Conservation (phyloP, 2,329 filamentous ascomycete genomes). For the Colletotrichum camelliae region DNA sequence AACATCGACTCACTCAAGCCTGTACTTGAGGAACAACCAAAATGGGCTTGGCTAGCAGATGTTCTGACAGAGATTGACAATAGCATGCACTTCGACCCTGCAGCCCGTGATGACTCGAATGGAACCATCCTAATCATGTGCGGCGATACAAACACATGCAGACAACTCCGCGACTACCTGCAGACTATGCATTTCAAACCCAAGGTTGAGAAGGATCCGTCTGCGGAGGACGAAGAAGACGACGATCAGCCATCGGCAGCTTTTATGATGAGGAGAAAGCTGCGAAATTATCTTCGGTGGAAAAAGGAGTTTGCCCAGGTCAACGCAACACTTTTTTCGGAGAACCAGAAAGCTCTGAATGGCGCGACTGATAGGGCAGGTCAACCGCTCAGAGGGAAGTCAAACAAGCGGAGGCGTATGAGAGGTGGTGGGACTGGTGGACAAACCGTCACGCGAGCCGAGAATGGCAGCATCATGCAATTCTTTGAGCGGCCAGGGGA, state of each 20-base stretch:
- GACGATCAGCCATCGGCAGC: slow-evolving; percentile 72
- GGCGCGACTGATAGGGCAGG: slow-evolving; percentile 64
- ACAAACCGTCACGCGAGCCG: slow-evolving; percentile 64
- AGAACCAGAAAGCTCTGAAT: slow-evolving; percentile 79
- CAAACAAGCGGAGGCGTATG: slow-evolving; percentile 85
- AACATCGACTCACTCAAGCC: slow-evolving; percentile 71
- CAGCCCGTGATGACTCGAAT: slow-evolving; percentile 80
- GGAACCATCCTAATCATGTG: slow-evolving; percentile 97
- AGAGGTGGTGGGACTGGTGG: slow-evolving; percentile 76
- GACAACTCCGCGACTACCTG: slow-evolving; percentile 88
- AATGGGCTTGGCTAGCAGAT: slow-evolving; percentile 89
- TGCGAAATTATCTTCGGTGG: slow-evolving; percentile 89
- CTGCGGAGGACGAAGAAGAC: slow-evolving; percentile 50
- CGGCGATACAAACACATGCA: slow-evolving; percentile 82
- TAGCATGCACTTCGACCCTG: slow-evolving; percentile 84
- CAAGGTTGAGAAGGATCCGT: slow-evolving; percentile 44
- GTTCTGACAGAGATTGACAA: slow-evolving; percentile 92
- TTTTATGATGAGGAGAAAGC: slow-evolving; percentile 88
- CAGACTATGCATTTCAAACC: slow-evolving; percentile 85
- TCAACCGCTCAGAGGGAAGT: slow-evolving; percentile 60
- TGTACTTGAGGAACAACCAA: slow-evolving; percentile 91
- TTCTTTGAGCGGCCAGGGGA: slow-evolving; percentile 85
- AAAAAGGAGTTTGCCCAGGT: slow-evolving; percentile 88
- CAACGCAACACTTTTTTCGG: slow-evolving; percentile 77
- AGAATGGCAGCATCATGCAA: slow-evolving; percentile 76